Base-by-base conservation (phyloP, 129 eudicot genomes). In the Sambucus nigra region DNA sequence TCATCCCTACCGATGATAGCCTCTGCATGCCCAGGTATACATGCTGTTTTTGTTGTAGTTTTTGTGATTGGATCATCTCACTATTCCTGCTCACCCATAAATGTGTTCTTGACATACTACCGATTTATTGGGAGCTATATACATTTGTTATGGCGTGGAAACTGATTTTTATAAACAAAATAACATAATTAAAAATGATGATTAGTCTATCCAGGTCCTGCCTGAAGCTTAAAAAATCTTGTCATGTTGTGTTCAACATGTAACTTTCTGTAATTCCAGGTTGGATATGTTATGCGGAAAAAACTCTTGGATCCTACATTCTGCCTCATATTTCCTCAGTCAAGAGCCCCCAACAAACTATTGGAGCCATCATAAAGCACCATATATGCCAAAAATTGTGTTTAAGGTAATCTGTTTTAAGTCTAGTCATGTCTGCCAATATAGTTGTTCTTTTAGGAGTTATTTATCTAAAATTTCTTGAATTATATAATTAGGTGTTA, bases 251-350 rank as follows among this genome's bases (percentile, higher is more conserved):
- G 61, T 53, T 17, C 12, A 6, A 15, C 31, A 15, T 15, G 14
- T 27, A 0, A 38, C 25, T 57, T 61, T 28, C 12, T 69, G 46
- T 64, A 47, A 18, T 42, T 71, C 52, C 73, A 92, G 96, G 99
- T 69, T 92, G 99, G 99, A 86, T 86, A 66, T 92, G 99, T 63
- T 92, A 92, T 70, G 99, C 99, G 25, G 99, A 92, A 63, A 92
- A 92, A 77, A 82, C 96, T 44, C 89, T 92, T 56, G 99, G 99
- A 31, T 79, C 95, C 16, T 86, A 76, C 51, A 76, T 92, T 51
- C 77, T 92, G 63, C 99, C 99, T 26, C 66, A 92, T 70, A 80
- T 92, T 51, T 92, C 99, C 45, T 79, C 91, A 25, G 99, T 92
- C 18, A 92, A 92, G 76, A 92, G 99, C 67, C 99, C 99, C 50